Evolutionary conservation across 371 early-diverging fungal species (phyloP), one percentile per base, ranked within the genome.

Genomic region (Zychaea mexicana): DNA sequence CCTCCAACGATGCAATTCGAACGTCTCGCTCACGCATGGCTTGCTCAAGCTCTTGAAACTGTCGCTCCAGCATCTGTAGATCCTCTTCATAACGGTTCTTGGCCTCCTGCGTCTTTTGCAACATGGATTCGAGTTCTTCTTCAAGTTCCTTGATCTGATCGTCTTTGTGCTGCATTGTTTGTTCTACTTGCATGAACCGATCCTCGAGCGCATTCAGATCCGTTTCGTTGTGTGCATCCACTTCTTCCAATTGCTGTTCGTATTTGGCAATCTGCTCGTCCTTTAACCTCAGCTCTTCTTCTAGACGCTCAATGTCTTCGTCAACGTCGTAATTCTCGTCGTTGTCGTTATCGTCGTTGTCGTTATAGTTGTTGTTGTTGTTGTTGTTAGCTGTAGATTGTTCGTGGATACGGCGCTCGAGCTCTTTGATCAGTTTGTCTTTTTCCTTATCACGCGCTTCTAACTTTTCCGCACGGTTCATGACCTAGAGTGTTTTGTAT

Each of bases 1-100:
- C 73, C 60, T 77, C 71, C 38, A 82, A 42, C 2, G 71, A 61
- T 5, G 77, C 82, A 30, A 79, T 70, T 13, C 67, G 73, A 0
- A 75, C 72, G 36, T 79, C 79, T 9, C 77, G 65, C 9, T 81
- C 78, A 47, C 74, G 65, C 0, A 81, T 56, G 0, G 64, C 53
- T 19, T 72, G 70, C 19, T 66, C 68, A 12, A 72, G 36, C n/a
- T 70, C 68, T 42, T 72, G 69, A 53, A 68, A 64, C 58, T 64
- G 53, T 28, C 32, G 19, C 13, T 68, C 68, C 19, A 74, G 39
- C 22, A 52, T n/a, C n/a, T 68, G 64, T 0, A 66, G 36, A 32
- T 70, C 69, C 15, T 66, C 54, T 21, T 65, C 71, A 26, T 74
- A 66, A 2, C 58, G 49, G 6, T 58, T 30, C 19, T 68, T 66